A percentile compares a stretch with the other conserved stretches of the same genome.
phyloP scores from a whole-genome alignment of 2,329 filamentous ascomycete genomes.

The Alternaria hordeiaustralica region DNA sequence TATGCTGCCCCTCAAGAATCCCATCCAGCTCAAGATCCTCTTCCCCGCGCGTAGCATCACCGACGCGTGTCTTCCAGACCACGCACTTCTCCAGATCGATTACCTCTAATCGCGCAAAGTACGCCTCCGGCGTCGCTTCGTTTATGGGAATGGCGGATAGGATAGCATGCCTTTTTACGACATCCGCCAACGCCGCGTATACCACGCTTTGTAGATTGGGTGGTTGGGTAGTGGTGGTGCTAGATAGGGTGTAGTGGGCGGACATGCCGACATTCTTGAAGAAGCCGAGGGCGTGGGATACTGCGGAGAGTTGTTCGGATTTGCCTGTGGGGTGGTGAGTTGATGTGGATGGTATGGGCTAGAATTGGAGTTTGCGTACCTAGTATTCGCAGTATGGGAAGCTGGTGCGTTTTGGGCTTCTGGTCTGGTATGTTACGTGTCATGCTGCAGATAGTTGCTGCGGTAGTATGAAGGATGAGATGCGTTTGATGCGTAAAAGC shows the following conservation, averaged over 20 bases:
- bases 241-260: constrained; percentile 28
- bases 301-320: constrained; percentile 51
- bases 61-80: not conserved
- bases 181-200: not conserved
- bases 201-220: not conserved
- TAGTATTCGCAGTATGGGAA: not conserved
- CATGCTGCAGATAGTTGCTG: not conserved
- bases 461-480: not conserved
- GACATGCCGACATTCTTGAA: constrained; percentile 52
- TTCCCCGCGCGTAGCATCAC: not conserved
- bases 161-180: not conserved
- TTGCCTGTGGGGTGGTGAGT: constrained; percentile 33
- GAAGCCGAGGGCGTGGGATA: constrained; percentile 49
- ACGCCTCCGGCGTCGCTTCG: not conserved
- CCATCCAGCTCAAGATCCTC: constrained; percentile 43
- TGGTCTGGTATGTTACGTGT: not conserved
- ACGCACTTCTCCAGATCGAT: not conserved
- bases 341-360: not conserved
- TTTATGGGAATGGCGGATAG: not conserved
- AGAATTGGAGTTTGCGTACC: not conserved
- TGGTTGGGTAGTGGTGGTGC: not conserved
- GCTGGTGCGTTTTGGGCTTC: not conserved
- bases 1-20: constrained; percentile 51
- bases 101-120: not conserved
- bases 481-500: not conserved